Evolutionary conservation across 2,329 filamentous ascomycete genomes (phyloP).

Genomic region (Cladosporium sp.): DNA sequence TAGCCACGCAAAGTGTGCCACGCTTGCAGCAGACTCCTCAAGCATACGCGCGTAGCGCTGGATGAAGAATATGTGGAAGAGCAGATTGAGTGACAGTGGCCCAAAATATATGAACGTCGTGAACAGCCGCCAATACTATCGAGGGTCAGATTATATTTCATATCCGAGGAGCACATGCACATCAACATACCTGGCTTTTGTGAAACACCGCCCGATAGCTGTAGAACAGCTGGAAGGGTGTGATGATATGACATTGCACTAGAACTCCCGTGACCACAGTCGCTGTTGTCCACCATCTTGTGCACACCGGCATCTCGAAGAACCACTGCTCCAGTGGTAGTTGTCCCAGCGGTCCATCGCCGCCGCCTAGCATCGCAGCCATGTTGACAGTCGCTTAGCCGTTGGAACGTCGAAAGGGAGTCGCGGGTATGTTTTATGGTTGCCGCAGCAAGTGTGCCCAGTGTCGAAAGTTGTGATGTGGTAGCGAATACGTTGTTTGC

Average conservation of each 20-base stretch:
- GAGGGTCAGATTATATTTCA: constrained; percentile 17
- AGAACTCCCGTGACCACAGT: constrained; percentile 84
- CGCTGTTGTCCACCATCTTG: constrained; percentile 93
- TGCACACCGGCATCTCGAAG: constrained; percentile 97
- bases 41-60: constrained; percentile 93
- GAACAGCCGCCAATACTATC: constrained; percentile 91
- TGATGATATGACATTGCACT: constrained; percentile 90
- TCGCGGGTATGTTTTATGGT: neutral
- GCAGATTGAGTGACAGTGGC: constrained; percentile 85
- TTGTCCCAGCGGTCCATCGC: constrained; percentile 52
- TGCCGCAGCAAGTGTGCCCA: neutral
- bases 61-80: constrained; percentile 98
- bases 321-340: constrained; percentile 96
- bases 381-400: constrained; percentile 35
- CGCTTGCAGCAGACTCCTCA: constrained; percentile 91
- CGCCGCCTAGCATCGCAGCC: constrained; percentile 49
- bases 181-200: constrained; percentile 75
- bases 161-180: constrained; percentile 23
- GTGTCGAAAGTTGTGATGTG: neutral
- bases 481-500: neutral
- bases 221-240: constrained; percentile 95
- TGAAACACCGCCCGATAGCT: constrained; percentile 89
- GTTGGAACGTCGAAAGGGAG: constrained; percentile 7
- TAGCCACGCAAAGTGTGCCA: constrained; percentile 94
- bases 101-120: constrained; percentile 98